phyloP scores from a whole-genome alignment of 2,329 filamentous ascomycete genomes.

The Lasiodiplodia theobromae region DNA sequence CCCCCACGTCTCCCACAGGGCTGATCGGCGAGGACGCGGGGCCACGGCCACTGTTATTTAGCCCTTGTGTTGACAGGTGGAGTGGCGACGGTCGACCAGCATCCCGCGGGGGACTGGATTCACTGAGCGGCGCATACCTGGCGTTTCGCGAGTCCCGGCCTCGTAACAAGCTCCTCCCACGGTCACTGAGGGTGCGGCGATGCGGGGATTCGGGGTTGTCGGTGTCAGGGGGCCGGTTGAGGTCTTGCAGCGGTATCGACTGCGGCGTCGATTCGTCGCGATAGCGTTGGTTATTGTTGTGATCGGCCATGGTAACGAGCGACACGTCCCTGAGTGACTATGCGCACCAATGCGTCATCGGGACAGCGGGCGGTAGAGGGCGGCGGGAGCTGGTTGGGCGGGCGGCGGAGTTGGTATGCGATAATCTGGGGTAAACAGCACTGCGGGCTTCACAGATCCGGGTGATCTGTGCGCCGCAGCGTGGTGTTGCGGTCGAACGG shows the following conservation, averaged over 20 bases:
- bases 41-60: conserved; percentile 33
- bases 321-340: not conserved
- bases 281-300: conserved; percentile 38
- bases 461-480: conserved; percentile 30
- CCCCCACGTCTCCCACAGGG: conserved; percentile 48
- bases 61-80: conserved; percentile 45
- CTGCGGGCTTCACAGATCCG: conserved; percentile 27
- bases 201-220: conserved; percentile 41
- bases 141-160: conserved; percentile 50
- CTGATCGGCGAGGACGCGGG: conserved; percentile 50
- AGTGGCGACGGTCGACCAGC: conserved; percentile 42
- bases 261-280: conserved; percentile 59
- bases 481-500: conserved; percentile 24
- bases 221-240: conserved; percentile 50
- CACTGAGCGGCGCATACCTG: conserved; percentile 62
- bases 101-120: conserved; percentile 53
- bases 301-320: conserved; percentile 27
- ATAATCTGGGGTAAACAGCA: conserved; percentile 30
- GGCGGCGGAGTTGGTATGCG: conserved; percentile 15
- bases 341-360: conserved; percentile 23
- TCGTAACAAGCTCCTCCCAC: conserved; percentile 56
- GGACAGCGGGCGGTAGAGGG: not conserved
- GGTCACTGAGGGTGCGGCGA: conserved; percentile 56
- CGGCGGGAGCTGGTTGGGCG: conserved; percentile 13
- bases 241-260: conserved; percentile 74